Percentiles rank a stretch among this genome's conserved stretches.
These are phyloP conservation scores for Fusarium sp. DNA, from an alignment of 2,329 filamentous ascomycete species.

Conservation along the genomic window DNA sequence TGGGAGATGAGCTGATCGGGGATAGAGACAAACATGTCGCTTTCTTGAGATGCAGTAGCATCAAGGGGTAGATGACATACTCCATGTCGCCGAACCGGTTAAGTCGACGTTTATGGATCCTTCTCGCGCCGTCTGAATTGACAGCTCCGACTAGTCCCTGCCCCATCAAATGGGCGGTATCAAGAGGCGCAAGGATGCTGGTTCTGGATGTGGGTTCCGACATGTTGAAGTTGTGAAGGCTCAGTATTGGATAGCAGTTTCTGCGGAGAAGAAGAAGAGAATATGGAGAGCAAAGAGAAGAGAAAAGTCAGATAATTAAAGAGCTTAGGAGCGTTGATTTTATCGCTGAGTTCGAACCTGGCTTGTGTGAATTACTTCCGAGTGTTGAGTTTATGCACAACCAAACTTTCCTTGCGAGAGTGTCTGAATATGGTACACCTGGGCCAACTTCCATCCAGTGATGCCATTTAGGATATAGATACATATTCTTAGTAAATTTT, in stretches of 20 bases:
- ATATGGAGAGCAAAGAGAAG: not conserved
- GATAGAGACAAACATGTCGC: slow-evolving; percentile 19
- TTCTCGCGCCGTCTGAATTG: not conserved
- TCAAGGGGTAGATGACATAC: slow-evolving; percentile 19
- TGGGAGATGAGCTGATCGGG: slow-evolving; percentile 27
- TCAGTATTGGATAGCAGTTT: not conserved
- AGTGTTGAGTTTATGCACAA: not conserved
- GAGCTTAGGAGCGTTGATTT: not conserved
- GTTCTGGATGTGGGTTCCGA: not conserved
- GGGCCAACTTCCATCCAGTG: not conserved
- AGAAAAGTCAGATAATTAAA: not conserved
- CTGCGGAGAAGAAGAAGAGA: not conserved
- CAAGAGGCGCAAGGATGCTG: not conserved
- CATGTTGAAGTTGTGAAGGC: not conserved
- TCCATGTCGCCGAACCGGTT: slow-evolving; percentile 27
- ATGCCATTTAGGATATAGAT: not conserved
- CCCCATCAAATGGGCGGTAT: not conserved
- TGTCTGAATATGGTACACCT: not conserved
- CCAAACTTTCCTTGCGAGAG: not conserved
- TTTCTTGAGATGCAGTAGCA: not conserved
- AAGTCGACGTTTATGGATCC: slow-evolving; percentile 32
- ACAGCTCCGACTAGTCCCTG: not conserved
- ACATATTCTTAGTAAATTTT: not conserved
- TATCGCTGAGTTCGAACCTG: not conserved
- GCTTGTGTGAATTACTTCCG: not conserved